phyloP scores from a whole-genome alignment of 176 grass and related monocot species.

The Triticum aestivum region DNA sequence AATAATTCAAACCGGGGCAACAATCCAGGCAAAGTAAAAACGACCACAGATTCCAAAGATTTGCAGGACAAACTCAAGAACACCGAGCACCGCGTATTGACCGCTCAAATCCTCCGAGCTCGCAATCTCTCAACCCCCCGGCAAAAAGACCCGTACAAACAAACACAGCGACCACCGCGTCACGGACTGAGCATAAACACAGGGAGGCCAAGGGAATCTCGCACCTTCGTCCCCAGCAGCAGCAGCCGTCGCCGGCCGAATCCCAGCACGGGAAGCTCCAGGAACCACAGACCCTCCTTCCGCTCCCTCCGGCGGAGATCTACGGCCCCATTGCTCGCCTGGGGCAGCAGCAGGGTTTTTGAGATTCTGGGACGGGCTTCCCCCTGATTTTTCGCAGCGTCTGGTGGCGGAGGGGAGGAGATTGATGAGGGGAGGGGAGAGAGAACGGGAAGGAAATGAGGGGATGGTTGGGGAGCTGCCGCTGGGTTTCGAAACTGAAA shows the following conservation, averaged over 20 bases:
- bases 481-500: conserved; percentile 31
- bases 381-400: background rate
- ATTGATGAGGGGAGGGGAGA: background rate
- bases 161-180: background rate
- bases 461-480: background rate
- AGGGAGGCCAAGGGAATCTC: background rate
- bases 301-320: background rate
- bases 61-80: background rate
- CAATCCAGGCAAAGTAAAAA: background rate
- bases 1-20: conserved; percentile 17
- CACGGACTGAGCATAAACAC: background rate
- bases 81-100: background rate
- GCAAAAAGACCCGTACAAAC: background rate
- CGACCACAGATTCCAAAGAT: background rate
- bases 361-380: background rate
- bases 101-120: background rate
- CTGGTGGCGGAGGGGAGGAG: background rate
- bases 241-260: background rate
- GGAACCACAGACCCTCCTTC: background rate
- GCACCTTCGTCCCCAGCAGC: background rate
- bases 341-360: background rate
- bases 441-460: background rate
- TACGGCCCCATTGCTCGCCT: background rate
- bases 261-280: background rate
- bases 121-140: background rate